Conservation (phyloP, 2,329 filamentous ascomycete genomes). For the Fusarium hainanense region DNA sequence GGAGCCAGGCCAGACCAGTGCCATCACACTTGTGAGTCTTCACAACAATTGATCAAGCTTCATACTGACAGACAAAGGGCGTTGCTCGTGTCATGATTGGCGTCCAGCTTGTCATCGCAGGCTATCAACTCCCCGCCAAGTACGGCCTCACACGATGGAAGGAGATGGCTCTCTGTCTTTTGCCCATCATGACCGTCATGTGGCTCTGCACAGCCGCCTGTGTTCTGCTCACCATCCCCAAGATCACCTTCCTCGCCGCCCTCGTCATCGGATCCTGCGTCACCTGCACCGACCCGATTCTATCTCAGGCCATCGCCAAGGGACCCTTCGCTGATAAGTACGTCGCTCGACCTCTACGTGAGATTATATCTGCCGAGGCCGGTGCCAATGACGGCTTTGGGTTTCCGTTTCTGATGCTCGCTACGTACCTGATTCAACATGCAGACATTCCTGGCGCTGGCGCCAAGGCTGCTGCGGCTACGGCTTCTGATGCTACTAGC, state of each 20-base stretch:
- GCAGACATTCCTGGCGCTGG: constrained; percentile 44
- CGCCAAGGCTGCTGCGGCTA: neutral
- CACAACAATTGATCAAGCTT: accelerated
- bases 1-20: constrained; percentile 47
- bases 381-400: constrained; percentile 72
- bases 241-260: constrained; percentile 64
- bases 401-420: constrained; percentile 66
- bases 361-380: constrained; percentile 72
- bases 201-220: constrained; percentile 69
- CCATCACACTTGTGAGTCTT: constrained; percentile 54
- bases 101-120: constrained; percentile 70
- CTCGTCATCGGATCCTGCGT: constrained; percentile 70
- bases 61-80: constrained; percentile 43
- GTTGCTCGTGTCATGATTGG: constrained; percentile 70
- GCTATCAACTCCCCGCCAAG: constrained; percentile 68
- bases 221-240: constrained; percentile 65
- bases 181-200: constrained; percentile 71
- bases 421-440: constrained; percentile 7
- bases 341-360: constrained; percentile 65
- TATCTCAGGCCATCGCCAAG: constrained; percentile 42
- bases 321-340: constrained; percentile 66
- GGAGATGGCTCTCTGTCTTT: constrained; percentile 65
- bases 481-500: too few relatives aligned
- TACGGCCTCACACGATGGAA: constrained; percentile 62
- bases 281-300: constrained; percentile 61